Evolutionary conservation across 495 filamentous ascomycete genomes (phyloP).

Genomic region (Tuber calosporum): DNA sequence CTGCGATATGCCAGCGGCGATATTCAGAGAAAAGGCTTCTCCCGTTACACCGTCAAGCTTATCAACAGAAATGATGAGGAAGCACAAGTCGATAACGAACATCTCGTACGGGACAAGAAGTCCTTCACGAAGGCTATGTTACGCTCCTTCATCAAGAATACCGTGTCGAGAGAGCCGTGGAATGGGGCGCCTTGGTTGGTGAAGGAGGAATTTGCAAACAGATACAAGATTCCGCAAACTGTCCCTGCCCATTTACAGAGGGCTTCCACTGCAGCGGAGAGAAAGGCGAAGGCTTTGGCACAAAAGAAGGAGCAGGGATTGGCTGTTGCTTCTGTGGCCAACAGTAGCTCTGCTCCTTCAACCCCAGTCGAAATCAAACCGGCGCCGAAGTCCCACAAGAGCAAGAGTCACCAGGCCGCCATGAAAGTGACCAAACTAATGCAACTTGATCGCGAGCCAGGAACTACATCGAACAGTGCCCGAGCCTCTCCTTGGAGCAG

Average conservation of each 20-base stretch:
- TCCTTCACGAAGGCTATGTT: slow-evolving; percentile 93
- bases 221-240: slow-evolving; percentile 74
- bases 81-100: slow-evolving; percentile 67
- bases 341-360: slow-evolving; percentile 51
- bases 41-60: slow-evolving; percentile 73
- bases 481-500: slow-evolving; percentile 38
- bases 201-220: slow-evolving; percentile 72
- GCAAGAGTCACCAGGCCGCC: slow-evolving; percentile 47
- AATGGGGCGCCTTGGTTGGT: slow-evolving; percentile 92
- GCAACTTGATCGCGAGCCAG: slow-evolving; percentile 48
- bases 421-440: slow-evolving; percentile 41
- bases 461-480: slow-evolving; percentile 40
- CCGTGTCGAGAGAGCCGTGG: slow-evolving; percentile 84
- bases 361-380: slow-evolving; percentile 72
- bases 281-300: slow-evolving; percentile 51
- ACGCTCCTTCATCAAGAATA: slow-evolving; percentile 90
- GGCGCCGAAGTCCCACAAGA: slow-evolving; percentile 68
- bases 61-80: slow-evolving; percentile 63
- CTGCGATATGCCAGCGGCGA: slow-evolving; percentile 45
- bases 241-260: slow-evolving; percentile 77
- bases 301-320: slow-evolving; percentile 53
- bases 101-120: slow-evolving; percentile 81
- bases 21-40: slow-evolving; percentile 51
- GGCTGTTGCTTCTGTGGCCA: slow-evolving; percentile 39
- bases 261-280: slow-evolving; percentile 67